These are phyloP conservation scores for Acanthamoeba sp. DNA, from an alignment of 208 protist genomes.

Conservation along the genomic window DNA sequence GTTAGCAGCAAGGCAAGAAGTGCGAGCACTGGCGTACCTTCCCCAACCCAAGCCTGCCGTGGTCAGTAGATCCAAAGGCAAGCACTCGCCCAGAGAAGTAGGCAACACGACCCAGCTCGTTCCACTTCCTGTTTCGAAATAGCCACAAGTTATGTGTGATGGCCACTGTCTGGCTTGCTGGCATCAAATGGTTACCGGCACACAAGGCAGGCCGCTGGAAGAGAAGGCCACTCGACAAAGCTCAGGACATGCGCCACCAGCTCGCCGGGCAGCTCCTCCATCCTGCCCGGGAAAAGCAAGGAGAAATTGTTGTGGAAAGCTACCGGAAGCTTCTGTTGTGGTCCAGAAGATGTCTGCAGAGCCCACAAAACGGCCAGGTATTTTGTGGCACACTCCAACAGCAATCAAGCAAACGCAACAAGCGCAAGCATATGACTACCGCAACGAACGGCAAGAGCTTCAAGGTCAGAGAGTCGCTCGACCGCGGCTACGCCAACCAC, in stretches of 20 bases:
- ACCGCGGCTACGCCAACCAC: conserved; percentile 77
- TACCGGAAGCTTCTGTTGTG: neutral
- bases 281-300: no score
- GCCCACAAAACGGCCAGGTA: neutral
- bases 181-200: no score
- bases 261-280: neutral
- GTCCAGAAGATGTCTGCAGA: no score
- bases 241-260: neutral
- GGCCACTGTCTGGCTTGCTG: no score
- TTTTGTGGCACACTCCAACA: neutral
- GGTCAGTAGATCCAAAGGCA: no score
- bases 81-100: no score
- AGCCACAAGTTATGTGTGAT: neutral
- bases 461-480: conserved; percentile 11
- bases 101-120: no score
- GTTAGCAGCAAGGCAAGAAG: no score
- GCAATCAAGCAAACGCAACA: neutral
- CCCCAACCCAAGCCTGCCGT: no score
- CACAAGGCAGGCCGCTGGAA: neutral
- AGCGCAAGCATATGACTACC: neutral
- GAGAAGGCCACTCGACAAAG: neutral
- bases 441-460: neutral
- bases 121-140: no score
- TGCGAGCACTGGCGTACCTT: no score
- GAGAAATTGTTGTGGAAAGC: neutral